Evolutionary conservation across 805 yeast species (phyloP), one percentile per base, ranked within the genome.

Genomic region (Lachancea dasiensis): DNA sequence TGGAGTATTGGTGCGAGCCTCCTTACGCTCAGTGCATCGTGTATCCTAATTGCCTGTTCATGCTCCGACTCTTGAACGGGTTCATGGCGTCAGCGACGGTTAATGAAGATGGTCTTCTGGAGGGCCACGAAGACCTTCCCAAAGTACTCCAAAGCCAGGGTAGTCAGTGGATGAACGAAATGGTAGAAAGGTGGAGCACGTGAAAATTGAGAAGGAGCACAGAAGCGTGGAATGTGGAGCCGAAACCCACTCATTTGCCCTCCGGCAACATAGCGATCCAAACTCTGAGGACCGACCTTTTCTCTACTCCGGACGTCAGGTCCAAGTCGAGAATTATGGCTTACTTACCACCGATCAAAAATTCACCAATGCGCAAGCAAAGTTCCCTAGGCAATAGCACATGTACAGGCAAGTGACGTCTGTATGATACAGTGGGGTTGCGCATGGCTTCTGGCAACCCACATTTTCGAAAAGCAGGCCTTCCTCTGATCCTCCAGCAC

Each of bases 11-110:
- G 97, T 55, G 74, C 85, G 26, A 74, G 69, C 61, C 84, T 68
- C 62, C 67, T 77, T 48, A 92, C 81, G 54, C 74, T 19, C 60
- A 54, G 36, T 55, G 60, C 38, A 49, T 52, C 5, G 70, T 72
- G 15, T 83, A 86, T 53, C 97, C 98, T 3, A 85, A 90, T 58
- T 82, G 96, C 56, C 68, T 90, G 11, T 92, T 86, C 53, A 73
- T 90, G 22, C 66, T 90, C 43, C 76, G 84, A 15, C 62, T 87
- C 39, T 66, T 73, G 28, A 56, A 59, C 39, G 58, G 57, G 15
- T 54, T 54, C 36, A 47, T 58, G 45, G 59, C 55, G 14, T 43
- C 42, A 4, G 53, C 58, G 6, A 44, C 41, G 3, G 63, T 86
- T 39, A 65, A 65, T 38, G 74, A 71, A 44, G 76, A 54, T 29